Evolutionary conservation across 805 yeast species (phyloP).

Genomic region (Lipomyces chichibuensis): DNA sequence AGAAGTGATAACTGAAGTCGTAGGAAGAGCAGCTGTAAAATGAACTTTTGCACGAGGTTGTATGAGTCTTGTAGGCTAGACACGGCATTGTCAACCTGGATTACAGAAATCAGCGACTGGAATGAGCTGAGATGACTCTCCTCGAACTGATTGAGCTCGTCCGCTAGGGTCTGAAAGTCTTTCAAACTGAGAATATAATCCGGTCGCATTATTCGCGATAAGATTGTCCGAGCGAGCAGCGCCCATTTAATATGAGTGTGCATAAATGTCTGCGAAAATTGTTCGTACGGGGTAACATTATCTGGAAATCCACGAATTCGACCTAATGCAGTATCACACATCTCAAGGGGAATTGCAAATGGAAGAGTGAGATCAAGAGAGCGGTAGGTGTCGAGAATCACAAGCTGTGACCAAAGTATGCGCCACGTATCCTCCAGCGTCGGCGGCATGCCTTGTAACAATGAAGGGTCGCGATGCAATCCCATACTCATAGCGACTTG

Average conservation of each 20-base stretch:
- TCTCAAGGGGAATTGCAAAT: constrained; percentile 26
- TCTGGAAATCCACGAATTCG: neutral
- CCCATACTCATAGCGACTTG: constrained; percentile 40
- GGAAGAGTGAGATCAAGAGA: constrained; percentile 35
- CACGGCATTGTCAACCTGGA: constrained; percentile 23
- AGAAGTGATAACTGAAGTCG: constrained; percentile 26
- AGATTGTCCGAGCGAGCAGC: constrained; percentile 20
- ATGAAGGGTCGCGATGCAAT: constrained; percentile 40
- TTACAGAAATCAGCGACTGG: constrained; percentile 25
- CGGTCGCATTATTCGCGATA: constrained; percentile 19
- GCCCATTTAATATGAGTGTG: constrained; percentile 29
- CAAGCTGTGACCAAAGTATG: constrained; percentile 38
- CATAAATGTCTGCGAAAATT: constrained; percentile 18
- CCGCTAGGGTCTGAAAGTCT: constrained; percentile 13
- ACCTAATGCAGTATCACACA: constrained; percentile 22
- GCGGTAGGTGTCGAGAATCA: constrained; percentile 36
- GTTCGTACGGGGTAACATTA: constrained; percentile 13
- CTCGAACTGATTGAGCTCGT: constrained; percentile 21
- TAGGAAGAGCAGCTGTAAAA: constrained; percentile 23
- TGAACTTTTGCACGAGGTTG: constrained; percentile 25
- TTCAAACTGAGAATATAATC: constrained; percentile 5
- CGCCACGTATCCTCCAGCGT: constrained; percentile 36
- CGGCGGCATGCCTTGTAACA: constrained; percentile 31
- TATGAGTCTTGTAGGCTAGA: constrained; percentile 30
- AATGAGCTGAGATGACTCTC: constrained; percentile 29